Conservation (phyloP, 331 rosid genomes). For the Spiraea crenata region DNA sequence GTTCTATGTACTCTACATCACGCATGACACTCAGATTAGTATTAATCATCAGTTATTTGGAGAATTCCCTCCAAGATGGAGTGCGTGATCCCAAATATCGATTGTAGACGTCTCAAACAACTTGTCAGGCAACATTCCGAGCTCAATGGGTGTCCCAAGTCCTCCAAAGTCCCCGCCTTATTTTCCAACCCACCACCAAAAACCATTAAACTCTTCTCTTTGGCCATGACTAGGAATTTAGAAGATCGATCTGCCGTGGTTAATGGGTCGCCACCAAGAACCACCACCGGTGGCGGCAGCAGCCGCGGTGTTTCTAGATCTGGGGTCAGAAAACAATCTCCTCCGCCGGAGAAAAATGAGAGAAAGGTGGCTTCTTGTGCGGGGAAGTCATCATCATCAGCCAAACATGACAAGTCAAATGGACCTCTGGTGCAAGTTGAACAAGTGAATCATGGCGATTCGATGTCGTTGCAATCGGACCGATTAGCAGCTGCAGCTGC, state of each 20-base stretch:
- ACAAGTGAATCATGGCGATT: constrained; percentile 35
- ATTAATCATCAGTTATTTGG: too few species aligned
- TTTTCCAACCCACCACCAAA: constrained; percentile 2
- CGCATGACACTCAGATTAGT: too few species aligned
- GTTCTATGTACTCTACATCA: too few species aligned
- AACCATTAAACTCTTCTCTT: constrained; percentile 12
- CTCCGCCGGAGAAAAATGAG: constrained; percentile 41
- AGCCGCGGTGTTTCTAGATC: constrained; percentile 45
- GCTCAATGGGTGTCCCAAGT: too few species aligned
- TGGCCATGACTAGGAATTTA: constrained; percentile 51
- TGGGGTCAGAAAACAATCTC: constrained; percentile 39
- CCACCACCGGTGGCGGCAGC: constrained; percentile 24
- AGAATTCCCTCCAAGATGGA: too few species aligned
- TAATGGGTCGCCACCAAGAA: constrained; percentile 55
- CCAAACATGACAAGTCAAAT: constrained; percentile 45
- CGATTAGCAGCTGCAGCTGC: constrained; percentile 12
- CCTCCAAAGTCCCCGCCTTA: constrained; percentile 2
- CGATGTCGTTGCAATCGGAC: constrained; percentile 34
- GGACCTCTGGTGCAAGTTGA: constrained; percentile 33
- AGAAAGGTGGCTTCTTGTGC: constrained; percentile 39
- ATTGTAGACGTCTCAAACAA: too few species aligned
- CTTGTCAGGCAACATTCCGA: too few species aligned
- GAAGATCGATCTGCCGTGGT: constrained; percentile 43
- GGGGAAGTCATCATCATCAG: constrained; percentile 32
- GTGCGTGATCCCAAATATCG: too few species aligned